Evolutionary conservation across 2,329 filamentous ascomycete genomes (phyloP), one percentile per base, ranked within the genome.

Genomic region (Exophiala mesophila): DNA sequence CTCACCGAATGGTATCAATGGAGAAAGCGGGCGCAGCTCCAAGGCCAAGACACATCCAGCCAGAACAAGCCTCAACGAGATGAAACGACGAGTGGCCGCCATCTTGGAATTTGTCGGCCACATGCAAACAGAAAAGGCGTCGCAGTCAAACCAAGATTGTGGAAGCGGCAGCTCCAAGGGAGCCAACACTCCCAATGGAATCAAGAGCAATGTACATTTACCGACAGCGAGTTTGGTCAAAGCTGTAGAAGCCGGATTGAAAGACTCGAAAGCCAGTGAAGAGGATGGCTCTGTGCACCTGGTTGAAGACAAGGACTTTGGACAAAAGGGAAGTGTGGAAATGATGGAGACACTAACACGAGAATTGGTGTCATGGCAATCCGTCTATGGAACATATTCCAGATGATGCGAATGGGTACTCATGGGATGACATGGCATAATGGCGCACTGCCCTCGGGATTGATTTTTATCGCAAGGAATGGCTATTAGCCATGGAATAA

Each of bases 21-120:
- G 69, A 44, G 80, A 77, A 56, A 66, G 68, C 44, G 70, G 71
- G 36, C 76, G 75, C 62, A 73, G 72, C 51, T 80, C 76, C 53
- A 88, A 85, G 61, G 63, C 70, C 3, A 72, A 72, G 47, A 71
- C 73, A 37, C 70, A 76, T 49, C 64, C 73, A 9, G 70, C 77
- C 39, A 70, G 73, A 55, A 78, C 88, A 44, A 89, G 82, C 19
- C 85, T 94, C 81, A 82, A 82, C 46, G 88, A 95, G 59, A 88
- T 94, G 79, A 87, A 85, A 65, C 80, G 85, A 52, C 82, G 88
- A 7, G 87, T 89, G 4, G 78, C 85, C 3, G 84, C 78, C 15
- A 94, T 96, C 59, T 74, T 94, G 45, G 88, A 92, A 55, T 96
- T 90, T 59, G 95, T 96, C 50, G 83, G 85, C 3, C 80, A 87